These are phyloP conservation scores for Globisporangium paddicum DNA, from an alignment of 352 stramenopile genomes.

Conservation along the genomic window DNA sequence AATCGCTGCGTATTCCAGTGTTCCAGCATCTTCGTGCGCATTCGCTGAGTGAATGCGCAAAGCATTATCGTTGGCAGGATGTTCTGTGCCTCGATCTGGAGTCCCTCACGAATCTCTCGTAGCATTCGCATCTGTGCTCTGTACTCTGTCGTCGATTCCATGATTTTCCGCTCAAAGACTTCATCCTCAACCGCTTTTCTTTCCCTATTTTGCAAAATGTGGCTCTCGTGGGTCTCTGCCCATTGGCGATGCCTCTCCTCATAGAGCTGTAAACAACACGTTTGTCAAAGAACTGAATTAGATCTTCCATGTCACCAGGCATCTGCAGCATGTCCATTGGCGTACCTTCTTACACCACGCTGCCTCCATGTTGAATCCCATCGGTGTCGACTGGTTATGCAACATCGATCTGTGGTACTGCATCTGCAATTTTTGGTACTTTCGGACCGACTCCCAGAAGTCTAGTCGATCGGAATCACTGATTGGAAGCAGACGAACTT, in stretches of 20 bases:
- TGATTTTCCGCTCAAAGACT: constrained; percentile 35
- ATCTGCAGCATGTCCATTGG: background rate
- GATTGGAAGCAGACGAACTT: constrained; percentile 31
- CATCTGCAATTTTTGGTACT: constrained; percentile 38
- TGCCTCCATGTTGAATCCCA: constrained; percentile 57
- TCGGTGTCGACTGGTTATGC: constrained; percentile 29
- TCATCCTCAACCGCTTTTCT: constrained; percentile 45
- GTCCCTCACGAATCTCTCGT: constrained; percentile 27
- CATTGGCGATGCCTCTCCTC: constrained; percentile 38
- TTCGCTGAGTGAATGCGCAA: constrained; percentile 36
- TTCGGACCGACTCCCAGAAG: constrained; percentile 44
- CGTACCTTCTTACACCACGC: constrained; percentile 45
- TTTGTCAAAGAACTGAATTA: background rate
- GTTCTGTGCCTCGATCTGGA: constrained; percentile 30
- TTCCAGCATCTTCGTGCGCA: constrained; percentile 23
- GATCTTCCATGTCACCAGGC: background rate
- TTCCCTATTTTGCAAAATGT: constrained; percentile 21
- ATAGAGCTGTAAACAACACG: constrained; percentile 24
- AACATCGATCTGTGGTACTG: constrained; percentile 24
- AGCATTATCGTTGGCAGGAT: constrained; percentile 45
- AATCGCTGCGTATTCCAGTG: constrained; percentile 37
- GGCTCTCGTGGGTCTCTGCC: constrained; percentile 32
- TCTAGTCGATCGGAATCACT: constrained; percentile 29
- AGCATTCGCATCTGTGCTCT: constrained; percentile 39
- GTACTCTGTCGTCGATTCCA: constrained; percentile 42